Percentiles rank a stretch among this genome's conserved stretches.
phyloP scores from a whole-genome alignment of 1,284 basidiomycete genomes.

The Pseudozyma tsukubaensis region DNA sequence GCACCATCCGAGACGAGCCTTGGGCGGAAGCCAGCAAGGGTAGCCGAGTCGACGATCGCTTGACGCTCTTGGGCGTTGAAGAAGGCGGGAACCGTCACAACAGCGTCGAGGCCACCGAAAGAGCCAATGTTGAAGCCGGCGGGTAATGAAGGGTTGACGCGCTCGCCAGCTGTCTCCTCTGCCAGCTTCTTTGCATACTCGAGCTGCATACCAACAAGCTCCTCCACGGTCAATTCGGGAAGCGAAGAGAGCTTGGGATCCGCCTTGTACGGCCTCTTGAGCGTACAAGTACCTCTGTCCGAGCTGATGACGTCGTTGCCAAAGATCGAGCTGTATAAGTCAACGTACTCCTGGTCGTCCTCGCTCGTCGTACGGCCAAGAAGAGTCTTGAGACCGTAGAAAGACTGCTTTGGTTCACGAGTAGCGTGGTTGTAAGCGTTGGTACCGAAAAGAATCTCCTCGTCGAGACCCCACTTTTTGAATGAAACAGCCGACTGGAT shows the following conservation, averaged over 20 bases:
- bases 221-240: conserved; percentile 75
- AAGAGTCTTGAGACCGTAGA: conserved; percentile 87
- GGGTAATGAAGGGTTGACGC: conserved; percentile 54
- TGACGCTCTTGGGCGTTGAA: conserved; percentile 79
- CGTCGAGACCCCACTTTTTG: conserved; percentile 59
- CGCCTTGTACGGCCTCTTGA: conserved; percentile 45
- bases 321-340: conserved; percentile 49
- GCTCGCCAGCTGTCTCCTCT: conserved; percentile 75
- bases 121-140: conserved; percentile 55
- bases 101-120: conserved; percentile 64
- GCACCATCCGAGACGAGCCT: conserved; percentile 92
- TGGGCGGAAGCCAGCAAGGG: conserved; percentile 86
- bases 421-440: conserved; percentile 89
- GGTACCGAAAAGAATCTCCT: conserved; percentile 84
- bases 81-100: conserved; percentile 66
- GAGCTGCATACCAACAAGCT: conserved; percentile 93
- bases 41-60: conserved; percentile 84
- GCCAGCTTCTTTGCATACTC: conserved; percentile 89
- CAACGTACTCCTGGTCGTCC: conserved; percentile 37
- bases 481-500: conserved; percentile 80
- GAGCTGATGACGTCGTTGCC: conserved; percentile 54
- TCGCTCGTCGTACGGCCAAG: conserved; percentile 72
- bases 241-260: conserved; percentile 40
- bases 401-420: conserved; percentile 88
- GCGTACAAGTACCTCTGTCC: conserved; percentile 50